These are phyloP conservation scores for Aplosporella prunicola DNA, from an alignment of 2,329 filamentous ascomycete species.

Conservation along the genomic window DNA sequence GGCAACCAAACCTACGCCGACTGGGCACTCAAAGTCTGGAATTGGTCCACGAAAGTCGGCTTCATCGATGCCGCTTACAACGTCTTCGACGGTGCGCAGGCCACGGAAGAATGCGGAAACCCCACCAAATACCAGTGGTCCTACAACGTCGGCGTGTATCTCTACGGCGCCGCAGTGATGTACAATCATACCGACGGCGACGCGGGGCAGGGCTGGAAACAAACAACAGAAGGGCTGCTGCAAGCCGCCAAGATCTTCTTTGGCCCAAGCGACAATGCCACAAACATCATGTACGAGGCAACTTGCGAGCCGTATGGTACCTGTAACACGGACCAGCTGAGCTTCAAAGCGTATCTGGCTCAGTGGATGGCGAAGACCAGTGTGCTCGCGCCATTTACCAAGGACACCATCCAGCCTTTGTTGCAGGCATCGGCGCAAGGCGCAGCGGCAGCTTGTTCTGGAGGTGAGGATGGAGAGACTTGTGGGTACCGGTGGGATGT, in stretches of 20 bases:
- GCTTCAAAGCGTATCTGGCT: conserved; percentile 36
- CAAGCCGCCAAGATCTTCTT: conserved; percentile 44
- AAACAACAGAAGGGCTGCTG: conserved; percentile 50
- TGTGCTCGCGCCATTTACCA: conserved; percentile 28
- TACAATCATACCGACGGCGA: conserved; percentile 45
- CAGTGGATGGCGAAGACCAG: conserved; percentile 35
- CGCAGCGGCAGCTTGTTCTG: conserved; percentile 47
- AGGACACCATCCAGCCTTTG: conserved; percentile 38
- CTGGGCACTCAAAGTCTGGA: conserved; percentile 62
- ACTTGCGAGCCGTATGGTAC: conserved; percentile 38
- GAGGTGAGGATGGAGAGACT: conserved; percentile 35
- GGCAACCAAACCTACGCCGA: conserved; percentile 68
- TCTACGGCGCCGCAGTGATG: conserved; percentile 39
- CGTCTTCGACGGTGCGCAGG: conserved; percentile 37
- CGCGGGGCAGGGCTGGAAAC: conserved; percentile 43
- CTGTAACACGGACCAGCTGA: conserved; percentile 40
- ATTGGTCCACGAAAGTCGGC: conserved; percentile 40
- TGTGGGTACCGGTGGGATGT: conserved; percentile 39
- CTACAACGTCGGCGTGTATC: conserved; percentile 38
- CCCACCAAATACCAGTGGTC: conserved; percentile 38
- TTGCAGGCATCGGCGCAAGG: conserved; percentile 46
- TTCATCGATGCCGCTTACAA: conserved; percentile 41
- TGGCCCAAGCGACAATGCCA: conserved; percentile 44
- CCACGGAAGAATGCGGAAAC: conserved; percentile 32
- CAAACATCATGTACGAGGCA: conserved; percentile 39